phyloP scores from a whole-genome alignment of 495 filamentous ascomycete species.

The Articulospora tetracladia region DNA sequence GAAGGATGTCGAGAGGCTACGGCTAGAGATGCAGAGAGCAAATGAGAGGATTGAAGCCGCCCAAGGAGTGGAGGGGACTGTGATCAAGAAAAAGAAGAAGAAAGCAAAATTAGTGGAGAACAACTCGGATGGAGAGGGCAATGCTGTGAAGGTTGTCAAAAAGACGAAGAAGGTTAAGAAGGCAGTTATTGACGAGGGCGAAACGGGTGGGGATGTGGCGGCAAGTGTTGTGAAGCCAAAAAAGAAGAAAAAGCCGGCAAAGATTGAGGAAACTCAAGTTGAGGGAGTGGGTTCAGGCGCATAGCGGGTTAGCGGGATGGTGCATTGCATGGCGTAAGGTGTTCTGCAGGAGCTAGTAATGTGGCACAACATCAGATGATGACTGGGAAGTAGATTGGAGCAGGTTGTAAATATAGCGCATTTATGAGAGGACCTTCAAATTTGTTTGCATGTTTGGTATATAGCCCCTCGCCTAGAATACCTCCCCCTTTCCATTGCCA shows the following conservation, averaged over 20 bases:
- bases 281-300: slow-evolving; percentile 5
- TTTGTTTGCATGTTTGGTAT: not conserved
- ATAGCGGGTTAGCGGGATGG: slow-evolving; percentile 16
- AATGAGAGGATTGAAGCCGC: slow-evolving; percentile 74
- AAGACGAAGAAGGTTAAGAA: slow-evolving; percentile 32
- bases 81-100: slow-evolving; percentile 77
- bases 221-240: slow-evolving; percentile 20
- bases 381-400: too few relatives aligned
- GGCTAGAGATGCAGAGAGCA: slow-evolving; percentile 87
- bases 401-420: not conserved
- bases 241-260: slow-evolving; percentile 25
- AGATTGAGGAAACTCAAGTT: slow-evolving; percentile 15
- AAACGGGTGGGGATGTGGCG: not conserved
- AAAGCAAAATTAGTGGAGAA: slow-evolving; percentile 32
- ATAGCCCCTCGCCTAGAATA: too few relatives aligned
- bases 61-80: slow-evolving; percentile 66
- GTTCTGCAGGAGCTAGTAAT: not conserved
- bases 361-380: not conserved
- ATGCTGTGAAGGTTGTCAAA: slow-evolving; percentile 23
- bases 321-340: slow-evolving; percentile 1
- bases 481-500: not conserved
- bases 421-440: not conserved
- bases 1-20: slow-evolving; percentile 76
- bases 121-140: slow-evolving; percentile 15
- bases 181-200: slow-evolving; percentile 11